Evolutionary conservation across 2,329 filamentous ascomycete species (phyloP).

Genomic region (Fusarium tjaetaba): DNA sequence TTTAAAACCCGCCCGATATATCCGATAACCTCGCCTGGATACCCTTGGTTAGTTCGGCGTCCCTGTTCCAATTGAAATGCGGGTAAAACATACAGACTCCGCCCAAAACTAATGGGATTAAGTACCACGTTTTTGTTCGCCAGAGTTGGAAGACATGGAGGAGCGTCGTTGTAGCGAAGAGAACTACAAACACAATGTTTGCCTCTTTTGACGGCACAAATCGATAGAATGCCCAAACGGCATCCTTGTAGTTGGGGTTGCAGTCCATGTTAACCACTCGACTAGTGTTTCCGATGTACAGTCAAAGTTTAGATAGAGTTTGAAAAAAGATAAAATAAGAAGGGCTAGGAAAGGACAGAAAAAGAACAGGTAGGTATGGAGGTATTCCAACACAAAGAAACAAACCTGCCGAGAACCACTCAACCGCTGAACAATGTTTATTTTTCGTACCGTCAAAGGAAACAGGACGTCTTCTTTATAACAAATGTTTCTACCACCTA

Average conservation of each 20-base stretch:
- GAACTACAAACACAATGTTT: slow-evolving; percentile 36
- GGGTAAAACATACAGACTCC: slow-evolving; percentile 33
- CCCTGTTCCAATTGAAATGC: background rate
- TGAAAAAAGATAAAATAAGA: background rate
- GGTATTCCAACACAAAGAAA: background rate
- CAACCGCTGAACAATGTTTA: background rate
- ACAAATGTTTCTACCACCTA: background rate
- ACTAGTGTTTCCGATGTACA: background rate
- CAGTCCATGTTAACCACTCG: slow-evolving; percentile 21
- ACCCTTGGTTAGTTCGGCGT: background rate
- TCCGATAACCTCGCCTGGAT: slow-evolving; percentile 41
- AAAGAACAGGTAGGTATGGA: background rate
- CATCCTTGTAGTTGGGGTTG: slow-evolving; percentile 37
- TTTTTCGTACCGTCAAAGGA: background rate
- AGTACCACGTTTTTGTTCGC: slow-evolving; percentile 41
- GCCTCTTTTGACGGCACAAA: slow-evolving; percentile 38
- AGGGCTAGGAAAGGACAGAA: background rate
- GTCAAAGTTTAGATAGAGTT: background rate
- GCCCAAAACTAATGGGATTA: slow-evolving; percentile 38
- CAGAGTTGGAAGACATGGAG: slow-evolving; percentile 40
- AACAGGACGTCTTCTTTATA: background rate
- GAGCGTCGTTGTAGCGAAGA: slow-evolving; percentile 37
- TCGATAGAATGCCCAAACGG: slow-evolving; percentile 40
- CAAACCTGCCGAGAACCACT: too few species aligned
- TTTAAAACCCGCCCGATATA: slow-evolving; percentile 62